phyloP scores from a whole-genome alignment of 192 early-diverging fungal species.

The Diversispora eburnea region DNA sequence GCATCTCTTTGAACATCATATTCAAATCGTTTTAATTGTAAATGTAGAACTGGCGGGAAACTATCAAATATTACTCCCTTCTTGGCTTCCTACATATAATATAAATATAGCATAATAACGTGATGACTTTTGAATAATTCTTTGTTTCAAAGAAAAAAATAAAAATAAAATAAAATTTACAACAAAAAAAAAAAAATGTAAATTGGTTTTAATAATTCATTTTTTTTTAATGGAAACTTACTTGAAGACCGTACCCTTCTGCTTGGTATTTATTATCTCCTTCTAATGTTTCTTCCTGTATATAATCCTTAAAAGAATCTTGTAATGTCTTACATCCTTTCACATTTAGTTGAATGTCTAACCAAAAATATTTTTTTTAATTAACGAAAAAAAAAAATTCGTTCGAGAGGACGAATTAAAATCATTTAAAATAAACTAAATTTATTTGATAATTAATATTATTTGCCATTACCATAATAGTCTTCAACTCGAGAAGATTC shows the following conservation, averaged over 20 bases:
- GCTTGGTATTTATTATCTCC: constrained; percentile 96
- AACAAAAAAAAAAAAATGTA: no score
- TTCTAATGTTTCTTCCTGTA: constrained; percentile 86
- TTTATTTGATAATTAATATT: not conserved
- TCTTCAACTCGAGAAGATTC: constrained; percentile 93
- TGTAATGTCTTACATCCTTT: constrained; percentile 84
- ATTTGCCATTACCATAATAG: constrained; percentile 70
- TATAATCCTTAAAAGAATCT: constrained; percentile 90
- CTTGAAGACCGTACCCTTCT: constrained; percentile 90
- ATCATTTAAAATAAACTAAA: not conserved
- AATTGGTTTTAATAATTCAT: no score
- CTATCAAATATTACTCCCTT: constrained; percentile 94
- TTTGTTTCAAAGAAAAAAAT: no score
- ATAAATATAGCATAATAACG: not conserved
- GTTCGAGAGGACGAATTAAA: not conserved
- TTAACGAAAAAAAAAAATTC: no score
- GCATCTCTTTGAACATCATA: constrained; percentile 88
- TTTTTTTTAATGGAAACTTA: not conserved
- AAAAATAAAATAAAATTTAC: no score
- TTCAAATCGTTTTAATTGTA: constrained; percentile 97
- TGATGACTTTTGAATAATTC: not conserved
- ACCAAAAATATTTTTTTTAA: not conserved
- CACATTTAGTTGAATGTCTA: constrained; percentile 96
- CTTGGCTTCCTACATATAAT: constrained; percentile 64
- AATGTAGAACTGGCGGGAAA: constrained; percentile 91